These are phyloP conservation scores for Elsinoe ampelina DNA, from an alignment of 2,329 filamentous ascomycete species.

Conservation along the genomic window DNA sequence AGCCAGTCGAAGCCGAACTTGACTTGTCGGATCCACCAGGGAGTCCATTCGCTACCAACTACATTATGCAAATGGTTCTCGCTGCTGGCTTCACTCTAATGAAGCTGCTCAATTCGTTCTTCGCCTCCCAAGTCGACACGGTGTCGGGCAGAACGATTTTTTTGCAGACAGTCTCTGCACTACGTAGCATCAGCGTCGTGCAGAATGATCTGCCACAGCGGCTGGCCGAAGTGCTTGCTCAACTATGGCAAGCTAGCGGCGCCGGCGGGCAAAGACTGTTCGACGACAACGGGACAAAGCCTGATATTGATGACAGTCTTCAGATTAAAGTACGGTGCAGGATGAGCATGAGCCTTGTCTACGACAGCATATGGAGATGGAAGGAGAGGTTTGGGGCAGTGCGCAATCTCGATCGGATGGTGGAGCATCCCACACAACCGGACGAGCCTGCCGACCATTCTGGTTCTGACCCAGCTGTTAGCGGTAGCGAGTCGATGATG, in stretches of 20 bases:
- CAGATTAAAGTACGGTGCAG: conserved; percentile 75
- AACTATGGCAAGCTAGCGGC: conserved; percentile 63
- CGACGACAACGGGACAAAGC: conserved; percentile 23
- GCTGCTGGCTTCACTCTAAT: conserved; percentile 68
- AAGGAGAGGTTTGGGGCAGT: conserved; percentile 57
- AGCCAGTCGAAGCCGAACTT: conserved; percentile 7
- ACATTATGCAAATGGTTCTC: conserved; percentile 79
- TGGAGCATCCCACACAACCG: conserved; percentile 64
- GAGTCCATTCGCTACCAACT: conserved; percentile 58
- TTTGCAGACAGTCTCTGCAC: conserved; percentile 58
- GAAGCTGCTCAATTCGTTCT: conserved; percentile 68
- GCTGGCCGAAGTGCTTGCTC: conserved; percentile 74
- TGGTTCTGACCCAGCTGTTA: conserved; percentile 37
- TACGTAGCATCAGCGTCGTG: conserved; percentile 63
- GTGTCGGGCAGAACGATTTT: conserved; percentile 60
- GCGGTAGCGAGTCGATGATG: conserved; percentile 48
- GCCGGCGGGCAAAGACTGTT: conserved; percentile 20
- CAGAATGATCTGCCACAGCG: conserved; percentile 73
- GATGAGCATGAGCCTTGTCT: conserved; percentile 78
- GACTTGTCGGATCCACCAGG: conserved; percentile 11
- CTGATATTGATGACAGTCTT: conserved; percentile 53
- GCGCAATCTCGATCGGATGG: conserved; percentile 47
- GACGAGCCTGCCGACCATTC: conserved; percentile 17
- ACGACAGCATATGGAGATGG: conserved; percentile 80
- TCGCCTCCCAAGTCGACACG: conserved; percentile 61